These are phyloP conservation scores for Pseudocercospora fuligena DNA, from an alignment of 2,329 filamentous ascomycete species.

Conservation along the genomic window DNA sequence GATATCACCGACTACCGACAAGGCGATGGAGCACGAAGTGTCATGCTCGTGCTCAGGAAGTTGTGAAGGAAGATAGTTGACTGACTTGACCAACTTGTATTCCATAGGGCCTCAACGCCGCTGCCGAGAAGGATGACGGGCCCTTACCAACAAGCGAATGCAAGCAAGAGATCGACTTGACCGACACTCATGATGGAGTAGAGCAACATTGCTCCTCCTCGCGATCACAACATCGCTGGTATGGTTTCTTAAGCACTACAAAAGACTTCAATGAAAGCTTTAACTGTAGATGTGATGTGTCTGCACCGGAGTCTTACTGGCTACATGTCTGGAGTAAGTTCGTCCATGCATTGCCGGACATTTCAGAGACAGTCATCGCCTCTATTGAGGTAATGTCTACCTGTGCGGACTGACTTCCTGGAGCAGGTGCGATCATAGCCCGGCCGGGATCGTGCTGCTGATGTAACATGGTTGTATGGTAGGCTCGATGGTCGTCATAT, in stretches of 20 bases:
- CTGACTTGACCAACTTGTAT: constrained; percentile 5
- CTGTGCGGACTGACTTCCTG: neutral
- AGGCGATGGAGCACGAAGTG: constrained; percentile 24
- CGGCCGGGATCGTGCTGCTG: neutral
- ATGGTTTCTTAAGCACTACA: neutral
- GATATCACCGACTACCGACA: constrained; percentile 41
- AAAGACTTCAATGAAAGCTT: neutral
- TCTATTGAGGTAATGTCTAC: neutral
- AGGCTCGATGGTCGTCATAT: neutral
- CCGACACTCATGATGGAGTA: constrained; percentile 3
- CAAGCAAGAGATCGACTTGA: constrained; percentile 6
- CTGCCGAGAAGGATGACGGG: neutral
- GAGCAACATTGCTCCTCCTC: constrained; percentile 3
- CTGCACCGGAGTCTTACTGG: neutral
- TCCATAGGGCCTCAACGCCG: constrained; percentile 12
- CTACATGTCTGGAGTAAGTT: neutral
- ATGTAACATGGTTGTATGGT: neutral
- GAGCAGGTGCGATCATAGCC: neutral
- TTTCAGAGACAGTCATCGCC: neutral
- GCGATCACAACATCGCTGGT: constrained; percentile 12
- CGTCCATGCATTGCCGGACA: neutral
- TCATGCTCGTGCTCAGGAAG: constrained; percentile 36
- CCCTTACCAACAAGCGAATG: constrained; percentile 9
- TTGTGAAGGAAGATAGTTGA: constrained; percentile 12
- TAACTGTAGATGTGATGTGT: neutral